A percentile compares a stretch with the other conserved stretches of the same genome.
Conservation (phyloP, 176 grass and related monocot genomes). For the Leersia perrieri region DNA sequence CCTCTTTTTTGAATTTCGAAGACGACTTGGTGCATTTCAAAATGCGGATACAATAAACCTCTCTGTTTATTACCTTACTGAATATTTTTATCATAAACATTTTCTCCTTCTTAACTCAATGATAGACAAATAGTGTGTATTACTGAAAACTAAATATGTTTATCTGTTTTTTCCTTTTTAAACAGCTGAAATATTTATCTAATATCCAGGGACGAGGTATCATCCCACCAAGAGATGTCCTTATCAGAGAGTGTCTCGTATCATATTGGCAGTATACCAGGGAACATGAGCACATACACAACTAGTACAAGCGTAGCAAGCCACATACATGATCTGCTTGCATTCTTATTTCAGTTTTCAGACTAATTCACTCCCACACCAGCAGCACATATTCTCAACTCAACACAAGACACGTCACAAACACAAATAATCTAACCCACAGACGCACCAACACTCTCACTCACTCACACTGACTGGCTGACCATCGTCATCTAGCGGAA, state of each 20-base stretch:
- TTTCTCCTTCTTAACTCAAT: background rate
- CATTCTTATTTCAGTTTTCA: background rate
- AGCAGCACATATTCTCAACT: background rate
- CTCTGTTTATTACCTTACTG: too few species aligned
- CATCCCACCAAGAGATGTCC: background rate
- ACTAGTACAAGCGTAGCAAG: too few species aligned
- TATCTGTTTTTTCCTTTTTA: background rate
- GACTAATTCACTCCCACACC: background rate
- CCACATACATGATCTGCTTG: background rate
- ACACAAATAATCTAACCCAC: background rate
- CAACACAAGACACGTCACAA: background rate
- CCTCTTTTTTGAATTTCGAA: too few species aligned
- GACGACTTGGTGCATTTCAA: too few species aligned
- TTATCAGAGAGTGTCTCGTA: background rate
- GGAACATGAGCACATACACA: background rate
- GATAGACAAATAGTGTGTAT: too few species aligned
- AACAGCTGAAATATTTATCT: background rate
- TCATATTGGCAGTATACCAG: background rate
- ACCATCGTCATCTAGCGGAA: constrained; percentile 11
- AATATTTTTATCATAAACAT: background rate
- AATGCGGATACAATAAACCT: too few species aligned
- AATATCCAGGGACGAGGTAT: background rate
- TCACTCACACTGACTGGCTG: constrained; percentile 5
- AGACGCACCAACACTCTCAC: background rate
- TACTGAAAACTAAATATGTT: background rate